Conservation (phyloP, 441 rosid species). For the Adansonia gregorii region DNA sequence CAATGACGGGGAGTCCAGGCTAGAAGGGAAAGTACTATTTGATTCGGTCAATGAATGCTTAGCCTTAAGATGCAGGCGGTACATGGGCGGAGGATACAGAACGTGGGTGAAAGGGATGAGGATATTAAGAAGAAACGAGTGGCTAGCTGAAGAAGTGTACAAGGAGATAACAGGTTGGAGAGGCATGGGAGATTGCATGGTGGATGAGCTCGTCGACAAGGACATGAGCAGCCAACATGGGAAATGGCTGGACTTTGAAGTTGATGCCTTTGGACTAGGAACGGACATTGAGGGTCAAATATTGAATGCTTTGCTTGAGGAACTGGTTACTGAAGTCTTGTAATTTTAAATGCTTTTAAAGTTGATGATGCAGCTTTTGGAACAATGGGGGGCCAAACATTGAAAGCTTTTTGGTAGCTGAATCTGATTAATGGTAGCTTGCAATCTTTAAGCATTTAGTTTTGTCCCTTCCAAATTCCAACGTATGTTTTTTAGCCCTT, state of each 20-base stretch:
- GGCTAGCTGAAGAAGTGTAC: slow-evolving; percentile 70
- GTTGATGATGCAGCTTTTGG: slow-evolving; percentile 50
- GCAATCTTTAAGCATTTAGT: not conserved
- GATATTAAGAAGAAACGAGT: slow-evolving; percentile 52
- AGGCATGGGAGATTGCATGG: slow-evolving; percentile 79
- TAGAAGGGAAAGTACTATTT: slow-evolving; percentile 59
- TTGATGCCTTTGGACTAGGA: slow-evolving; percentile 39
- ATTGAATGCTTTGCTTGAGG: slow-evolving; percentile 47
- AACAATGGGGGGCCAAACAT: slow-evolving; percentile 58
- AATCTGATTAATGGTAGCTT: not conserved
- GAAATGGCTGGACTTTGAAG: slow-evolving; percentile 73
- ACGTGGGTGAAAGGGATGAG: slow-evolving; percentile 54
- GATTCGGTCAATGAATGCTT: slow-evolving; percentile 75
- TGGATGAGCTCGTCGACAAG: slow-evolving; percentile 89
- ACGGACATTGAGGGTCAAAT: slow-evolving; percentile 30
- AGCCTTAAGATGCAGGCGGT: slow-evolving; percentile 56
- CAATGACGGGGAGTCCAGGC: slow-evolving; percentile 39
- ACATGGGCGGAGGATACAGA: slow-evolving; percentile 57
- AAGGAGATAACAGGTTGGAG: slow-evolving; percentile 74
- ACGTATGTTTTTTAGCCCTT: not conserved
- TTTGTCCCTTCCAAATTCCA: not conserved
- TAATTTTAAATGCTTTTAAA: slow-evolving; percentile 35
- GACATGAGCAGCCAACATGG: slow-evolving; percentile 88
- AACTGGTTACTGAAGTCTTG: slow-evolving; percentile 58
- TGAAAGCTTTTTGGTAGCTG: slow-evolving; percentile 34